Base-by-base conservation (phyloP, 352 stramenopile species). In the Pseudoperonospora humuli region DNA sequence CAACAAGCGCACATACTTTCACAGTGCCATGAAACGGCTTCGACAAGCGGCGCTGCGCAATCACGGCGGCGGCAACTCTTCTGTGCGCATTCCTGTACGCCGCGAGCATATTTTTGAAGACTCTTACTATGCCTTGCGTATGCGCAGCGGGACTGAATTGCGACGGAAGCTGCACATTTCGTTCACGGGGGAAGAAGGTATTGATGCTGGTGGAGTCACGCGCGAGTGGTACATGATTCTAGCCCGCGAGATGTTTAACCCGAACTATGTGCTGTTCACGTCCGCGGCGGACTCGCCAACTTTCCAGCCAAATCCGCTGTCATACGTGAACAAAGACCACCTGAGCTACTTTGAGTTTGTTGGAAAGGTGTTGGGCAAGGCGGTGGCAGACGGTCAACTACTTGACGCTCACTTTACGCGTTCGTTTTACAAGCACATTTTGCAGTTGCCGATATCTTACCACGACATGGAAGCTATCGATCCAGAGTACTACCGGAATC, bases 171-270 rank as follows among this genome's bases (percentile, higher is more conserved):
- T 99, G 25, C 92, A 98, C 55, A 97, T 99, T 42, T 97, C 95
- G 7, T 99, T 99, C 58, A 86, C 78, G 1, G 84, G 94, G 27
- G 96, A 99, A 75, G 92, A 98, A 64, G 97, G 96, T 18, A 97
- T 99, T 64, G 97, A 99, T 64, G 97, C 97, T 0, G 97, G 97
- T 48, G 97, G 97, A 17, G 75, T 99, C 9, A 98, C 96, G 23
- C 75, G 96, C 34, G 97, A 99, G 75, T 99, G 97, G 74, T 97
- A 99, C 67, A 94, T 93, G 53, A 98, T 99, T 64, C 65, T 99
- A 21, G 94, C 96, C 3, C 97, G 97, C 53, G 96, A 99, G 66
- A 99, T 99, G 56, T 99, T 99, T 73, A 99, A 99, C 67, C 95
- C 96, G 36, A 98, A 99, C 64, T 99, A 99, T 69, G 96, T 96